Conservation (phyloP, 805 yeast species). For the Metschnikowia noctiluminum region DNA sequence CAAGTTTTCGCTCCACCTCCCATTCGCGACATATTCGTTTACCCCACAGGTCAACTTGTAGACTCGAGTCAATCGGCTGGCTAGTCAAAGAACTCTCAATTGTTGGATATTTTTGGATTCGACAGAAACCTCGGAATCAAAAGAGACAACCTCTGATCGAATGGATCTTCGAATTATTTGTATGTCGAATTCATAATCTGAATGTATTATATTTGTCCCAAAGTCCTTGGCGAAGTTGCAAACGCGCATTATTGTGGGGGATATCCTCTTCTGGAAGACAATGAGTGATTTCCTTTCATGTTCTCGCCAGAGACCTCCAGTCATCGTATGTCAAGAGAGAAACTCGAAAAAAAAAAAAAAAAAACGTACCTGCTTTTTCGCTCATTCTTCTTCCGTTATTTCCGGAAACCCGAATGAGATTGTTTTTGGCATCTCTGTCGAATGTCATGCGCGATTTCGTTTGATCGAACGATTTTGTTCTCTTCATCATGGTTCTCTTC, state of each 20-base stretch:
- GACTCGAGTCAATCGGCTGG: not conserved
- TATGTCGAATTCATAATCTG: too few relatives aligned
- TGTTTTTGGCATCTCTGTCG: conserved; percentile 23
- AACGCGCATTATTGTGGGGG: too few relatives aligned
- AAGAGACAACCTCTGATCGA: too few relatives aligned
- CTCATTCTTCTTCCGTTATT: conserved; percentile 21
- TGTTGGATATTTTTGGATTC: not conserved
- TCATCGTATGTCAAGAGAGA: not conserved
- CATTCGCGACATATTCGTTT: conserved; percentile 1
- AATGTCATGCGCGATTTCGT: conserved; percentile 35
- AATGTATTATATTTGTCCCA: too few relatives aligned
- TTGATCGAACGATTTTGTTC: conserved; percentile 33
- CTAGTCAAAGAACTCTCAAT: too few relatives aligned
- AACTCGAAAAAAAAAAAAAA: conserved; percentile 6
- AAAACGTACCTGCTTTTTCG: conserved; percentile 36
- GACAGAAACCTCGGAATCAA: not conserved
- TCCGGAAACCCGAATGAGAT: conserved; percentile 14
- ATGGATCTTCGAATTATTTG: too few relatives aligned
- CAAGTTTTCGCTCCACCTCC: conserved; percentile 4
- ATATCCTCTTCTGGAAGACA: not conserved
- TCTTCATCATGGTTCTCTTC: conserved; percentile 7
- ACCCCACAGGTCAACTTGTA: conserved; percentile 13
- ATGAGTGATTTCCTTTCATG: not conserved
- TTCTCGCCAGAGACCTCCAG: not conserved
- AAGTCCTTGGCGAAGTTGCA: too few relatives aligned